Evolutionary conservation across 2,329 filamentous ascomycete species (phyloP).

Genomic region (Fusarium piperis): DNA sequence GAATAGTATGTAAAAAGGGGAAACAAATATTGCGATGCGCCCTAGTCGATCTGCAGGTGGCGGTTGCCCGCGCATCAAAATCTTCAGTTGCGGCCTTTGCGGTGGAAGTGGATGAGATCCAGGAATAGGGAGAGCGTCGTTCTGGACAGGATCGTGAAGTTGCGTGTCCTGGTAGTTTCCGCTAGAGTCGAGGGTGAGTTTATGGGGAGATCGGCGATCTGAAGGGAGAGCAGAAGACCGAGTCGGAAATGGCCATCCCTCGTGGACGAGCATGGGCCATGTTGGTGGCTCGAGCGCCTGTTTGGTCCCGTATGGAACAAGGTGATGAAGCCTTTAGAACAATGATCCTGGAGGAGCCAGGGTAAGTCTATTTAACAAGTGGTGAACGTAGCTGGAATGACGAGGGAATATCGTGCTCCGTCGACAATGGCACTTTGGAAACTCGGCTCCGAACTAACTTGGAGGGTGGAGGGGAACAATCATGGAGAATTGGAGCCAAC

Average conservation of each 20-base stretch:
- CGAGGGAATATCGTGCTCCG: not conserved
- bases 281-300: slow-evolving; percentile 30
- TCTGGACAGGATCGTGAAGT: slow-evolving; percentile 4
- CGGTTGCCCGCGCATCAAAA: slow-evolving; percentile 21
- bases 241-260: slow-evolving; percentile 11
- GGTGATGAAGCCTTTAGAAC: slow-evolving; percentile 5
- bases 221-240: slow-evolving; percentile 26
- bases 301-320: not conserved
- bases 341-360: not conserved
- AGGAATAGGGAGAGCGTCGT: slow-evolving; percentile 2
- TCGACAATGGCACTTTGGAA: not conserved
- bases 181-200: slow-evolving; percentile 15
- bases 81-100: slow-evolving; percentile 11
- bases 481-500: not conserved
- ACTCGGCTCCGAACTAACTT: slow-evolving; percentile 20
- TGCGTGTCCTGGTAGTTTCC: slow-evolving; percentile 12
- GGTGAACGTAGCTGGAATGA: not conserved
- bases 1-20: slow-evolving; percentile 2
- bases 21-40: slow-evolving; percentile 12
- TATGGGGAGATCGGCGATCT: slow-evolving; percentile 36
- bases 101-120: not conserved
- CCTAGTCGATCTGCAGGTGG: not conserved
- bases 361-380: not conserved
- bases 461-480: not conserved
- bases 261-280: slow-evolving; percentile 5